Evolutionary conservation across 2,329 filamentous ascomycete species (phyloP), one percentile per base, ranked within the genome.

Genomic region (Fusarium brevicatenulatum): DNA sequence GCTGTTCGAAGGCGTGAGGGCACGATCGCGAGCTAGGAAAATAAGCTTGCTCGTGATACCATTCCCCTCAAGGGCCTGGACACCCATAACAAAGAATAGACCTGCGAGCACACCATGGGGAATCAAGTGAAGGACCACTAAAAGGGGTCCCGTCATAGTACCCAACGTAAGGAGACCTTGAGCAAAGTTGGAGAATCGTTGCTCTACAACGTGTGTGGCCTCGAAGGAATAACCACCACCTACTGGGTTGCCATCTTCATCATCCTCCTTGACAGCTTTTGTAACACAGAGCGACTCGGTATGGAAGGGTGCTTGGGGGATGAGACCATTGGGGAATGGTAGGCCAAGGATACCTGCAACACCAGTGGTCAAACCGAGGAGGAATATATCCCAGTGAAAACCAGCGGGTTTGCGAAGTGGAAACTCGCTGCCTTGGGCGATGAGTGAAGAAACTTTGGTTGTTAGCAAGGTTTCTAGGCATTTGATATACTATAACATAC

Each of bases 321-420:
- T 95, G 34, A 95, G 89, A 37, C 93, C 93, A 79, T 95, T 95
- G 57, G 93, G 93, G 74, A 94, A 94, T 3, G 93, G 93, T 16
- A 95, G 87, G 21, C 93, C 93, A 19, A 95, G 85, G 32, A 95
- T 85, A 16, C 93, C 93, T 7, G 92, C 91, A 3, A 95, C 82
- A 55, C 91, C 92, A 0, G 93, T 95, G 3, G 93, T 95, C 34
- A 94, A 83, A 9, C 93, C 93, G 2, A 95, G 89, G 36, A 95
- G 89, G 82, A 95, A 95, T 43, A 95, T 81, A 76, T 95, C 93
- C 93, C 93, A 95, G 82, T 95, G 93, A 78, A 95, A 95, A 19
- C 93, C 93, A 49, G 93, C 92, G 7, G 93, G 93, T 78, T 95
- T 95, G 28, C 89, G 87, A 16, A 95, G 89, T 4, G 93, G 93